Evolutionary conservation across 768 basidiomycete species (phyloP).

Genomic region (Dendrothele bispora): DNA sequence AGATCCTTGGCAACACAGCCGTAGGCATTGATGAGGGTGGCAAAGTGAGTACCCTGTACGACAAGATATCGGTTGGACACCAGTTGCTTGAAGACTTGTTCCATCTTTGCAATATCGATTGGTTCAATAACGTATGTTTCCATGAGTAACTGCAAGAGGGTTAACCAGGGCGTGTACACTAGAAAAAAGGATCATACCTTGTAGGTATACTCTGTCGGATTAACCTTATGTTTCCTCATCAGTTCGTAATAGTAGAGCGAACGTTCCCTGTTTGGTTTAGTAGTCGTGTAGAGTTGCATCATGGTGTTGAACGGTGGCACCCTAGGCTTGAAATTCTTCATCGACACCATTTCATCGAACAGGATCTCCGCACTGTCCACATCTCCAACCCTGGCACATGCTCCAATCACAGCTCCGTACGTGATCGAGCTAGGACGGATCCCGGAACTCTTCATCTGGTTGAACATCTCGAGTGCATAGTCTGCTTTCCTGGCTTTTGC

Average conservation of each 20-base stretch:
- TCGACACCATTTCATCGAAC: slow-evolving; percentile 80
- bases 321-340: slow-evolving; percentile 77
- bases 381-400: slow-evolving; percentile 93
- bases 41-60: slow-evolving; percentile 55
- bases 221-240: slow-evolving; percentile 58
- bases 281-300: slow-evolving; percentile 94
- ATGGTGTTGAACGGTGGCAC: slow-evolving; percentile 98
- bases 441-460: slow-evolving; percentile 71
- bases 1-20: slow-evolving; percentile 81
- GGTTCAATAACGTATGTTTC: slow-evolving; percentile 92
- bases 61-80: slow-evolving; percentile 43
- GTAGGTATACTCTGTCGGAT: slow-evolving; percentile 90
- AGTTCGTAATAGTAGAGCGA: slow-evolving; percentile 75
- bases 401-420: slow-evolving; percentile 91
- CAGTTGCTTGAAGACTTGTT: slow-evolving; percentile 64
- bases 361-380: slow-evolving; percentile 74
- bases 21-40: slow-evolving; percentile 84
- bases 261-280: slow-evolving; percentile 81
- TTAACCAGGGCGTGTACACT: slow-evolving; percentile 1
- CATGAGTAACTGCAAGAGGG: slow-evolving; percentile 64
- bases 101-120: slow-evolving; percentile 70
- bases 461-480: slow-evolving; percentile 83
- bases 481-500: slow-evolving; percentile 94
- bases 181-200: slow-evolving; percentile 53
- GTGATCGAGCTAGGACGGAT: slow-evolving; percentile 82